phyloP scores from a whole-genome alignment of 495 filamentous ascomycete genomes.

The Astrothelium subdiscretum region DNA sequence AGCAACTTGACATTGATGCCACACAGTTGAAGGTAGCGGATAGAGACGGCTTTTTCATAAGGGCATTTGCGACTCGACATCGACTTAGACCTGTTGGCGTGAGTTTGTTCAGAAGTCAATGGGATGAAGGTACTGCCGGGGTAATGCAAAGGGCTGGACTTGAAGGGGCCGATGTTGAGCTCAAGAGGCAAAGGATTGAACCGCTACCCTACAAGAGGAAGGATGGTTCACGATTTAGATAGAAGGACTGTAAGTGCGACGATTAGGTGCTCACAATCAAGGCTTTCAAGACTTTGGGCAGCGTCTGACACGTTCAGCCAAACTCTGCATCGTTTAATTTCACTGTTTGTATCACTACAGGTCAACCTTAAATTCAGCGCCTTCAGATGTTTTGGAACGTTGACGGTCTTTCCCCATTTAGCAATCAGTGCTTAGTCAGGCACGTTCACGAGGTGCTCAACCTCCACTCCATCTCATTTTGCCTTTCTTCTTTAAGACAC shows the following conservation, averaged over 20 bases:
- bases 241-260: background rate
- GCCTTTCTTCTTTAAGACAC: too few species aligned
- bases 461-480: background rate
- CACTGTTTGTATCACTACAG: background rate
- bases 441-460: background rate
- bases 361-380: background rate
- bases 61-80: constrained; percentile 58
- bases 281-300: background rate
- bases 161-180: constrained; percentile 68
- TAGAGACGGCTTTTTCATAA: constrained; percentile 58
- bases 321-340: too few species aligned
- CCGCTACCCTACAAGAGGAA: constrained; percentile 32
- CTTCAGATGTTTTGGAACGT: background rate
- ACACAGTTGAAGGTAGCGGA: constrained; percentile 33
- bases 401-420: background rate
- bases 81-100: constrained; percentile 64
- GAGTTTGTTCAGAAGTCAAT: constrained; percentile 74
- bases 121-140: constrained; percentile 73
- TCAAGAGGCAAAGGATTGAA: constrained; percentile 60
- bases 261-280: background rate
- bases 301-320: too few species aligned
- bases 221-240: constrained; percentile 25
- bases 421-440: background rate
- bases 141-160: constrained; percentile 76
- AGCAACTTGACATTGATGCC: constrained; percentile 32